These are phyloP conservation scores for Peniophora sp. DNA, from an alignment of 1,284 basidiomycete genomes.

Conservation along the genomic window DNA sequence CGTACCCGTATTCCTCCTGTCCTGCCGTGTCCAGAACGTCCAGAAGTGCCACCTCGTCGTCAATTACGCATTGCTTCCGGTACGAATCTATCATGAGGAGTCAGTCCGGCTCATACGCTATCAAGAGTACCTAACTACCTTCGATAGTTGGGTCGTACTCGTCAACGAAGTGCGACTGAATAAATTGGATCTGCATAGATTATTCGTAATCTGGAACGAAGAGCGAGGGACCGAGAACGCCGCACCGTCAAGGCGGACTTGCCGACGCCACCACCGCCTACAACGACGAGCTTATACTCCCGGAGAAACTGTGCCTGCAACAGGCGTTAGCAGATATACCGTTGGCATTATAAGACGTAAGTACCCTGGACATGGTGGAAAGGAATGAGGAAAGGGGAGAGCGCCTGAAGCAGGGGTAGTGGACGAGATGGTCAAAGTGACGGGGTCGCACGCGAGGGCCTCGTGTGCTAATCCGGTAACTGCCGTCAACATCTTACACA, in stretches of 20 bases:
- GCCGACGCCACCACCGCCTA: constrained; percentile 97
- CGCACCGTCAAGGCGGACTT: constrained; percentile 81
- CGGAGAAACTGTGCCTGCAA: constrained; percentile 82
- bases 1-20: constrained; percentile 97
- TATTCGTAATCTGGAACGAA: too few relatives aligned
- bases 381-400: constrained; percentile 1
- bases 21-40: constrained; percentile 99
- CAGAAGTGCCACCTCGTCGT: constrained; percentile 94
- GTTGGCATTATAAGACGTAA: constrained; percentile 1
- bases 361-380: constrained; percentile 23
- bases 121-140: constrained; percentile 34
- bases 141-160: constrained; percentile 99
- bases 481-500: too few relatives aligned
- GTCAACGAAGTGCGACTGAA: constrained; percentile 95
- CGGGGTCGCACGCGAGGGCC: too few relatives aligned
- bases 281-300: constrained; percentile 96
- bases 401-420: not conserved
- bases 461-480: too few relatives aligned
- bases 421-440: not conserved
- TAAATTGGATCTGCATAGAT: constrained; percentile 74
- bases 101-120: too few relatives aligned
- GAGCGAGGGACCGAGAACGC: too few relatives aligned
- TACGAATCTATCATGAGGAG: constrained; percentile 67
- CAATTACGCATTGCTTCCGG: constrained; percentile 93
- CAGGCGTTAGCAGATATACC: constrained; percentile 3